phyloP scores from a whole-genome alignment of 768 basidiomycete species.

The Lentinula lateritia region DNA sequence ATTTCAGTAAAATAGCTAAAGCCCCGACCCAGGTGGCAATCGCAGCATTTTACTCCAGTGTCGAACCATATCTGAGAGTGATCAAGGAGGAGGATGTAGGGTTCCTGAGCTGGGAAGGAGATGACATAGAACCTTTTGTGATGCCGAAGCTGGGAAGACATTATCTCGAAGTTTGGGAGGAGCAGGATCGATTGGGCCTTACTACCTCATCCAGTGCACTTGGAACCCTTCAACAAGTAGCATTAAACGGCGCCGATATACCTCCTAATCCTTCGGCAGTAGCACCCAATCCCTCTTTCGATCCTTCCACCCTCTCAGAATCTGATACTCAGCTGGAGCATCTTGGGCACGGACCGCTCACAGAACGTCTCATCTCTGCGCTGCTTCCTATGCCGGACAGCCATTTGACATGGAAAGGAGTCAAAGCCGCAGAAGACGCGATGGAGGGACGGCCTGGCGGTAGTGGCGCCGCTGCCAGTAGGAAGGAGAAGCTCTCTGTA shows the following conservation, averaged over 20 bases:
- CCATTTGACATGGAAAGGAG: constrained; percentile 59
- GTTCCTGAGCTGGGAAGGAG: constrained; percentile 85
- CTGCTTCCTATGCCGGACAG: constrained; percentile 64
- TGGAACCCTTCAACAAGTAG: constrained; percentile 18
- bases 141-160: constrained; percentile 84
- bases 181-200: constrained; percentile 57
- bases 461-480: constrained; percentile 70
- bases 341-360: constrained; percentile 80
- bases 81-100: constrained; percentile 96
- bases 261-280: constrained; percentile 15
- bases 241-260: constrained; percentile 27
- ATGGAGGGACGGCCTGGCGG: constrained; percentile 82
- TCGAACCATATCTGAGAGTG: constrained; percentile 86
- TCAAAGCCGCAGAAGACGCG: constrained; percentile 78
- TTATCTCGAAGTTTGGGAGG: constrained; percentile 91
- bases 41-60: constrained; percentile 78
- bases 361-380: constrained; percentile 77
- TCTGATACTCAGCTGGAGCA: constrained; percentile 65
- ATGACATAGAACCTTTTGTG: constrained; percentile 82
- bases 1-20: constrained; percentile 77
- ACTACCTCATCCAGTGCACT: constrained; percentile 14
- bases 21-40: constrained; percentile 65
- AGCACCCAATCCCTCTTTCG: constrained; percentile 68
- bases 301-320: constrained; percentile 77
- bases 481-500: constrained; percentile 71